Conservation (phyloP, 805 yeast species). For the Vanderwaltozyma verrucispora region DNA sequence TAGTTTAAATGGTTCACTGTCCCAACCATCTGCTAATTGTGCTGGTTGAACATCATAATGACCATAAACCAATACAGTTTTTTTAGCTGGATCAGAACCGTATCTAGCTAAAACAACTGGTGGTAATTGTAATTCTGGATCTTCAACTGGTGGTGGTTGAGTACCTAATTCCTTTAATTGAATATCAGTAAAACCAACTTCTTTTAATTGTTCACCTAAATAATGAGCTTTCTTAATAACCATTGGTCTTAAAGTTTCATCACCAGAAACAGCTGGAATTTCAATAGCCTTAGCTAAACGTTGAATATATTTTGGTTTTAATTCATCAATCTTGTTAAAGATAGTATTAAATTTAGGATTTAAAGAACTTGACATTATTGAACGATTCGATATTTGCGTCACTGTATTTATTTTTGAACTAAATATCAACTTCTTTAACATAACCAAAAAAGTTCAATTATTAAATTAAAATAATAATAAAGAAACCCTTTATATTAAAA, state of each 20-base stretch:
- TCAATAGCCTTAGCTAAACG: constrained; percentile 78
- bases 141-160: constrained; percentile 85
- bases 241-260: constrained; percentile 76
- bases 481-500: too few relatives aligned
- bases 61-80: constrained; percentile 86
- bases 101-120: constrained; percentile 89
- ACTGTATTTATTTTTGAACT: neutral
- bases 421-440: neutral
- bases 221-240: constrained; percentile 87
- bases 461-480: too few relatives aligned
- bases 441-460: too few relatives aligned
- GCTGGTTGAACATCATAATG: constrained; percentile 99
- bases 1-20: constrained; percentile 78
- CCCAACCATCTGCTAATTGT: constrained; percentile 85
- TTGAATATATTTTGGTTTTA: constrained; percentile 63
- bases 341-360: constrained; percentile 17
- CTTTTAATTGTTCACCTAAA: constrained; percentile 54
- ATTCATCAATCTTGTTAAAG: constrained; percentile 54
- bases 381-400: constrained; percentile 1
- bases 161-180: constrained; percentile 73
- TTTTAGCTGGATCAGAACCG: constrained; percentile 74
- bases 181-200: constrained; percentile 73
- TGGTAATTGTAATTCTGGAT: constrained; percentile 63
- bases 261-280: constrained; percentile 91
- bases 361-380: constrained; percentile 1